These are phyloP conservation scores for Phialophora expanda DNA, from an alignment of 2,329 filamentous ascomycete species.

Conservation along the genomic window DNA sequence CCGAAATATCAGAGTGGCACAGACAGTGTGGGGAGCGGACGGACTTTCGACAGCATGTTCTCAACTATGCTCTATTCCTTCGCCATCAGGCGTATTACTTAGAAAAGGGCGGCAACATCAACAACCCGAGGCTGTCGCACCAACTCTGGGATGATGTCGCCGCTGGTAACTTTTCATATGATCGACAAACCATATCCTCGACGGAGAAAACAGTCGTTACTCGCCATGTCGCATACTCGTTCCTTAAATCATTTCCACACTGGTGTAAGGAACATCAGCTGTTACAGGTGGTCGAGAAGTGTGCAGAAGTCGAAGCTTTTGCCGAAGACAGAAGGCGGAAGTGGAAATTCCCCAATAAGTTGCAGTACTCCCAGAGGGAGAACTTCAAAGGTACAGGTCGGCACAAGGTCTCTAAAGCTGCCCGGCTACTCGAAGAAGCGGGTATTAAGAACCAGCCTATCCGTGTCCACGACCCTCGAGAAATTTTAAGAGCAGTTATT, in stretches of 20 bases:
- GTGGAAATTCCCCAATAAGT: conserved; percentile 17
- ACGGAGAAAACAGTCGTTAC: conserved; percentile 67
- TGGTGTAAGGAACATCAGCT: conserved; percentile 60
- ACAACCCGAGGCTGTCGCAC: conserved; percentile 44
- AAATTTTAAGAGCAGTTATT: conserved; percentile 43
- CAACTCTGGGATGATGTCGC: conserved; percentile 54
- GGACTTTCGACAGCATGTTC: conserved; percentile 69
- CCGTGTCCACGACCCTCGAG: background rate
- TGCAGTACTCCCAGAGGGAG: background rate
- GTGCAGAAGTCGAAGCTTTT: conserved; percentile 50
- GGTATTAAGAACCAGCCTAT: conserved; percentile 6
- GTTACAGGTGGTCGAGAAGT: conserved; percentile 41
- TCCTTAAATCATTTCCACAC: conserved; percentile 31
- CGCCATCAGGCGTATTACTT: conserved; percentile 67
- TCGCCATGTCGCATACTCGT: conserved; percentile 71
- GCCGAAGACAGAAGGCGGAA: conserved; percentile 17
- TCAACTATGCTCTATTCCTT: conserved; percentile 67
- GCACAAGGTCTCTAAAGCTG: conserved; percentile 15
- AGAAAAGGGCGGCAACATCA: conserved; percentile 43
- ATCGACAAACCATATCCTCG: background rate
- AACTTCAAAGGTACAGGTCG: conserved; percentile 10
- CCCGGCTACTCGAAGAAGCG: conserved; percentile 27
- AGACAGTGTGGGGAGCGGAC: conserved; percentile 46
- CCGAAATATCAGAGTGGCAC: conserved; percentile 59
- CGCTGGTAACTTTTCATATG: background rate